phyloP scores from a whole-genome alignment of 257 asterid species.

The Ophiorrhiza pumila region DNA sequence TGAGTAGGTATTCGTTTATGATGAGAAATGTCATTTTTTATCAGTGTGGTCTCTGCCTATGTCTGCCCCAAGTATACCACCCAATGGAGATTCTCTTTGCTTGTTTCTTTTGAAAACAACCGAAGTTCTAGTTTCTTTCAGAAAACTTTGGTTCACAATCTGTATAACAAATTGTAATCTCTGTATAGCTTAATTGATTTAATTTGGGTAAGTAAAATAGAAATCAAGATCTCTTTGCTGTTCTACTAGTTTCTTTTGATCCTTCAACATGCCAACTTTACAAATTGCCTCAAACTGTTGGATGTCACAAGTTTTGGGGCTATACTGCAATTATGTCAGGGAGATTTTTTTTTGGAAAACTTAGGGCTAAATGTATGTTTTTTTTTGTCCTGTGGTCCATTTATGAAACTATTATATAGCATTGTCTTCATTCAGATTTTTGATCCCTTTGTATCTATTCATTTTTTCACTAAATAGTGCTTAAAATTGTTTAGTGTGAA shows the following conservation, averaged over 20 bases:
- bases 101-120: neutral
- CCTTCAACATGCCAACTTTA: neutral
- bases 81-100: neutral
- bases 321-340: neutral
- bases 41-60: neutral
- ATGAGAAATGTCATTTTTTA: neutral
- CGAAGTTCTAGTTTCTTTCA: neutral
- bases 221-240: too few relatives aligned
- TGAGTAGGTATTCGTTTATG: constrained; percentile 42
- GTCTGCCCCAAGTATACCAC: neutral
- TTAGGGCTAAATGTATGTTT: neutral
- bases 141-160: neutral
- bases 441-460: neutral
- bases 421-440: neutral
- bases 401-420: neutral
- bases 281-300: neutral
- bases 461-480: neutral
- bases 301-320: neutral
- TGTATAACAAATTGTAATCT: neutral
- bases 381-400: neutral
- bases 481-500: neutral
- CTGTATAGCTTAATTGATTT: neutral
- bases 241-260: neutral
- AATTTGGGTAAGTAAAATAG: neutral
- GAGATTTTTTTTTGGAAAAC: neutral